Conservation (phyloP, 140 eudicot species). For the Anethum foeniculum region DNA sequence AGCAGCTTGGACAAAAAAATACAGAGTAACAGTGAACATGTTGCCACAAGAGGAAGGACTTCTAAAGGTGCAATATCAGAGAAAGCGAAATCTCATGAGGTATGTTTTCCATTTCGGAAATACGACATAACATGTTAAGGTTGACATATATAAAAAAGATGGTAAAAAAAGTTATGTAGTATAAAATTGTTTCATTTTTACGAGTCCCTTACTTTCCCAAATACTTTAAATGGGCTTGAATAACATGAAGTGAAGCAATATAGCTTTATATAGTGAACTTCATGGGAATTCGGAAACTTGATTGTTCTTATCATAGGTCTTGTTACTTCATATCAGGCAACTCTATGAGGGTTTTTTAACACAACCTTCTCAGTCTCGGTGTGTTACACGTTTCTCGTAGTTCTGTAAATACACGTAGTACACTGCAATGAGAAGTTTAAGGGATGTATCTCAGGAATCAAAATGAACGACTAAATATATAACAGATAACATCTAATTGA, state of each 20-base stretch:
- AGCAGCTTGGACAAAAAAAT: conserved; percentile 6
- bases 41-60: conserved; percentile 5
- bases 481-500: background rate
- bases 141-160: background rate
- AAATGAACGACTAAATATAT: background rate
- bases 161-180: background rate
- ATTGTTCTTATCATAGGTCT: background rate
- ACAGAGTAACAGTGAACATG: conserved; percentile 1
- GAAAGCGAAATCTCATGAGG: conserved; percentile 26
- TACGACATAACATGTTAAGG: background rate
- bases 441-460: background rate
- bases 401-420: background rate
- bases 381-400: background rate
- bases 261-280: background rate
- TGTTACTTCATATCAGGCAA: background rate
- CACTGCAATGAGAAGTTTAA: background rate
- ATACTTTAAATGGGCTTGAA: background rate
- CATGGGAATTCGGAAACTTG: background rate
- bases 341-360: background rate
- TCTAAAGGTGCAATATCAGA: conserved; percentile 10
- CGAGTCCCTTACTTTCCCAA: background rate
- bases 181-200: background rate
- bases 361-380: background rate
- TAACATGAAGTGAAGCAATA: background rate
- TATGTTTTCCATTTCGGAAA: conserved; percentile 7